Conservation (phyloP, 2,329 filamentous ascomycete species). For the Penicillium sp. region DNA sequence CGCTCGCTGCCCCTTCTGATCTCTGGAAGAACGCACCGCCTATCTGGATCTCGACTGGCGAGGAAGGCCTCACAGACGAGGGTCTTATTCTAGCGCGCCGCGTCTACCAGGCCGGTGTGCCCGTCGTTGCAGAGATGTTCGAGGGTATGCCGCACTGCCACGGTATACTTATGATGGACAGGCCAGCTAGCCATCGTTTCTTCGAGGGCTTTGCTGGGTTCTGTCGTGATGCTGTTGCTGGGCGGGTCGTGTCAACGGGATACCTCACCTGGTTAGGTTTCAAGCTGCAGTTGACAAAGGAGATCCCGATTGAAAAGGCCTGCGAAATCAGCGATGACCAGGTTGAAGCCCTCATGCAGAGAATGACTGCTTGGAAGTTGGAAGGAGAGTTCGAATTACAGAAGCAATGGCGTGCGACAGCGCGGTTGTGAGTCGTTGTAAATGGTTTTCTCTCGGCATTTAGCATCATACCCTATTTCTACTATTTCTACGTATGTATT, state of each 20-base stretch:
- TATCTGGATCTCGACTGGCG: conserved; percentile 40
- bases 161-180: conserved; percentile 53
- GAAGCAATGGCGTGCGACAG: conserved; percentile 29
- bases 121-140: conserved; percentile 40
- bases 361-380: conserved; percentile 29
- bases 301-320: conserved; percentile 33
- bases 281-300: conserved; percentile 23
- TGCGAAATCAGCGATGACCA: conserved; percentile 36
- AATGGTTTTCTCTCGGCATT: background rate
- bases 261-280: conserved; percentile 31
- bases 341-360: conserved; percentile 28
- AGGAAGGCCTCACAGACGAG: conserved; percentile 44
- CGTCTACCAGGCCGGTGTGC: conserved; percentile 36
- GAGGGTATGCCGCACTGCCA: conserved; percentile 52
- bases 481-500: background rate
- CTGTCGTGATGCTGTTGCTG: conserved; percentile 32
- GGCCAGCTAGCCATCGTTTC: conserved; percentile 50
- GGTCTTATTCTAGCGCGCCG: conserved; percentile 38
- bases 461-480: background rate
- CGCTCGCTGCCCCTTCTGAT: conserved; percentile 32
- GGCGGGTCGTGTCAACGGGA: conserved; percentile 25
- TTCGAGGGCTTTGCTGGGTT: conserved; percentile 58
- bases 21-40: conserved; percentile 43
- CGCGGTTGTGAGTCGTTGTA: conserved; percentile 25
- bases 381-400: conserved; percentile 35